phyloP scores from a whole-genome alignment of 129 eudicot species.

The Escallonia rubra region DNA sequence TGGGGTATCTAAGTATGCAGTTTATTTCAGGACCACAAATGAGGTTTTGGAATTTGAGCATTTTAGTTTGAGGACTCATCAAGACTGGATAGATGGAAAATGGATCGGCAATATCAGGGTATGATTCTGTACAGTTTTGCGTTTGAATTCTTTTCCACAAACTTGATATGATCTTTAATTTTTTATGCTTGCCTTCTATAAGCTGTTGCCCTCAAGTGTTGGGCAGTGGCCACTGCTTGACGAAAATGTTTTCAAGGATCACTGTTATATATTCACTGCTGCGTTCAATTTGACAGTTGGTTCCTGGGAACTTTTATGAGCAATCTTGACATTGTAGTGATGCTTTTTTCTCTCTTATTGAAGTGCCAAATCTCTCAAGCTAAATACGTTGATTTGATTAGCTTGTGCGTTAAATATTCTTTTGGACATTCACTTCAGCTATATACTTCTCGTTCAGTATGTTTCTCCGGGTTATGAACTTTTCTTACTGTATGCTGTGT shows the following conservation, averaged over 20 bases:
- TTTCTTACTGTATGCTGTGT: background rate
- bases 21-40: conserved; percentile 33
- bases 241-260: background rate
- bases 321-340: no score
- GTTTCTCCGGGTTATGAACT: no score
- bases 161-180: background rate
- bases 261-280: no score
- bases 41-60: conserved; percentile 48
- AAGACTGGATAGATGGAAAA: conserved; percentile 51
- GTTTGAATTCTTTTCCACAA: background rate
- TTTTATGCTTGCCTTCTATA: background rate
- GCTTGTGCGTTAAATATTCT: no score
- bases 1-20: conserved; percentile 32
- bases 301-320: background rate
- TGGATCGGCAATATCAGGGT: conserved; percentile 46
- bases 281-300: background rate
- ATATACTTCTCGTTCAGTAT: no score
- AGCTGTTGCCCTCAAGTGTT: background rate
- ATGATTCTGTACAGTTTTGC: conserved; percentile 3
- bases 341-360: no score
- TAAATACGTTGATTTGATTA: no score
- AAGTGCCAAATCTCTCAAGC: no score
- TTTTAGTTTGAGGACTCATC: conserved; percentile 53
- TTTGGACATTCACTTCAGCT: background rate
- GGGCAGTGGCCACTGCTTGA: background rate